Evolutionary conservation across 805 yeast genomes (phyloP).

Genomic region (Candida takata): DNA sequence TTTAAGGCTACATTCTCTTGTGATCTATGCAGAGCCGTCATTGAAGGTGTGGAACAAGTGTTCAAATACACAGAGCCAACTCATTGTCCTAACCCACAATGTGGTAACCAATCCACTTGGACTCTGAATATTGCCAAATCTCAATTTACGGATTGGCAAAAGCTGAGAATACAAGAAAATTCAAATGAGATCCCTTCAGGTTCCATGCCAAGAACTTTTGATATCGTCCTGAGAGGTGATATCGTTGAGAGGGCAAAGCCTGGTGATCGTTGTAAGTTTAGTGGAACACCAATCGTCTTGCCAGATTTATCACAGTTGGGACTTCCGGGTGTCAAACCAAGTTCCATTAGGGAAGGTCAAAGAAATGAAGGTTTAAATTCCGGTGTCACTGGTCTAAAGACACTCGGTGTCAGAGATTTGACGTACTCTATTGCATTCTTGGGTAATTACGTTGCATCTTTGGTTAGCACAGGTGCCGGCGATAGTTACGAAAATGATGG

Average conservation of each 20-base stretch:
- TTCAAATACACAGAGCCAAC: slow-evolving; percentile 94
- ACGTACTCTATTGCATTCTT: slow-evolving; percentile 87
- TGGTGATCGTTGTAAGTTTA: slow-evolving; percentile 89
- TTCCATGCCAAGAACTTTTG: slow-evolving; percentile 96
- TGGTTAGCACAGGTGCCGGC: slow-evolving; percentile 31
- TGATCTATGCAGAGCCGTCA: slow-evolving; percentile 76
- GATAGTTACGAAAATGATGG: slow-evolving; percentile 35
- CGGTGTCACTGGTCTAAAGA: slow-evolving; percentile 82
- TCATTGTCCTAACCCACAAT: slow-evolving; percentile 79
- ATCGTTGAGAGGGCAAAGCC: slow-evolving; percentile 95
- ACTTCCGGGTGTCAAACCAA: slow-evolving; percentile 89
- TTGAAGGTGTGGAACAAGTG: slow-evolving; percentile 86
- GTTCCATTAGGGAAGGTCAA: slow-evolving; percentile 58
- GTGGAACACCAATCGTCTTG: slow-evolving; percentile 90
- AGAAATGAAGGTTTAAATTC: slow-evolving; percentile 62
- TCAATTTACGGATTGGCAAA: slow-evolving; percentile 93
- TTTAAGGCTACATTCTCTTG: slow-evolving; percentile 83
- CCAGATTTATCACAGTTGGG: slow-evolving; percentile 95
- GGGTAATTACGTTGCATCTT: slow-evolving; percentile 83
- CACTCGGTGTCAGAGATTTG: slow-evolving; percentile 84
- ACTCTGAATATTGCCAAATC: slow-evolving; percentile 77
- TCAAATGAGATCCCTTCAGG: slow-evolving; percentile 97
- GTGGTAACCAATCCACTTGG: slow-evolving; percentile 85
- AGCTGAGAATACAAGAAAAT: slow-evolving; percentile 90
- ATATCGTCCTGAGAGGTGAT: slow-evolving; percentile 88